Base-by-base conservation (phyloP, 257 asterid species). In the Lantana camara region DNA sequence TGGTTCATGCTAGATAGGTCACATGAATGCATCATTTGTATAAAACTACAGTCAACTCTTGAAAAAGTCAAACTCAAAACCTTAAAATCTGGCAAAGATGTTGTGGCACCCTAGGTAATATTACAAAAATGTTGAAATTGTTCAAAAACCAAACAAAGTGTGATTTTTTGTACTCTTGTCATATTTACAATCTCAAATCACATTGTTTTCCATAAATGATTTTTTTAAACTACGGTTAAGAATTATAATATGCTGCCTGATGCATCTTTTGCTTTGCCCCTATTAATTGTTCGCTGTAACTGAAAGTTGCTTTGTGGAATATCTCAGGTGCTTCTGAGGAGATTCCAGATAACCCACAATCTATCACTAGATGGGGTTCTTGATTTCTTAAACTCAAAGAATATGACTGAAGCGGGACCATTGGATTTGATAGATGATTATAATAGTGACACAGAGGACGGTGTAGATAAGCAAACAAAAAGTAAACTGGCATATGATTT, bases 371-470 rank as follows among this genome's bases (percentile, higher is more conserved):
- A 94, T 66, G 99, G 99, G 68, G 97, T 88, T 51, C 95, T 88
- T 61, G 99, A 94, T 82, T 74, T 90, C 74, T 79, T 94, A 41
- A 94, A 90, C 83, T 94, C 99, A 4, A 94, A 90, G 82, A 94
- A 84, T 64, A 94, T 90, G 97, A 81, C 95, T 16, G 96, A 88
- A 63, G 94, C 97, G 20, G 99, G 99, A 63, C 95, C 97, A 32
- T 20, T 94, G 71, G 91, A 88, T 44, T 77, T 94, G 80, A 88
- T 94, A 56, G 97, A 94, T 70, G 99, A 94, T 65, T 73, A 88
- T 65, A 58, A 82, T 58, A 88, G 95, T 67, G 99, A 94, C 66
- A 67, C 67, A 16, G 99, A 94, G 81, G 99, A 90, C 44, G 99
- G 97, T 40, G 82, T 90, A 42, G 89, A 88, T 57, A 85, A 73